Conservation (phyloP, 2,329 filamentous ascomycete genomes). For the Sporothrix sp. region DNA sequence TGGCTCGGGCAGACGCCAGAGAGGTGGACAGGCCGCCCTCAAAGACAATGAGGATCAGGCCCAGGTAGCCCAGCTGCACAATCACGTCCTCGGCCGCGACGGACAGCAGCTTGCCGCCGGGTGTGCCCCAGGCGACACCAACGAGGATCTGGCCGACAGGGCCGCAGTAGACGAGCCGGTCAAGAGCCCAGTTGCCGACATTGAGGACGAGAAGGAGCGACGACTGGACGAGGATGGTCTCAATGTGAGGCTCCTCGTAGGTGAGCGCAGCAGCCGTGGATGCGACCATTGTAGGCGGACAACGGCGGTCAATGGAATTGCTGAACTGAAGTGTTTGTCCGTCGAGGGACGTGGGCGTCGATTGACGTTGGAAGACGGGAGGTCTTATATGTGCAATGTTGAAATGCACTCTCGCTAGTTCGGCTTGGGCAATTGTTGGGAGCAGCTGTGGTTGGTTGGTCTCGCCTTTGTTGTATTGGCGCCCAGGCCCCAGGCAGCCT, state of each 20-base stretch:
- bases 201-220: constrained; percentile 57
- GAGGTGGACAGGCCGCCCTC: constrained; percentile 55
- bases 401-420: no score
- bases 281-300: no score
- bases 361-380: no score
- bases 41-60: constrained; percentile 62
- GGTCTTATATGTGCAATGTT: no score
- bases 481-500: no score
- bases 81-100: constrained; percentile 42
- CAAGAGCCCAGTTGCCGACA: constrained; percentile 43
- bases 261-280: constrained; percentile 8
- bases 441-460: no score
- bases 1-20: constrained; percentile 45
- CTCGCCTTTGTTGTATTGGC: no score
- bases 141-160: constrained; percentile 62
- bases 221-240: constrained; percentile 47
- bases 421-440: no score
- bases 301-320: no score
- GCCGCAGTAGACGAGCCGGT: constrained; percentile 56
- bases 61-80: constrained; percentile 61
- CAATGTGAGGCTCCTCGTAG: constrained; percentile 55
- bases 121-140: constrained; percentile 60
- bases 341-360: no score
- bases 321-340: not conserved
- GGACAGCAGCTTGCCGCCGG: constrained; percentile 52